A percentile compares a stretch with the other conserved stretches of the same genome.
Conservation (phyloP, 2,329 filamentous ascomycete species). For the Dothistroma septosporum region DNA sequence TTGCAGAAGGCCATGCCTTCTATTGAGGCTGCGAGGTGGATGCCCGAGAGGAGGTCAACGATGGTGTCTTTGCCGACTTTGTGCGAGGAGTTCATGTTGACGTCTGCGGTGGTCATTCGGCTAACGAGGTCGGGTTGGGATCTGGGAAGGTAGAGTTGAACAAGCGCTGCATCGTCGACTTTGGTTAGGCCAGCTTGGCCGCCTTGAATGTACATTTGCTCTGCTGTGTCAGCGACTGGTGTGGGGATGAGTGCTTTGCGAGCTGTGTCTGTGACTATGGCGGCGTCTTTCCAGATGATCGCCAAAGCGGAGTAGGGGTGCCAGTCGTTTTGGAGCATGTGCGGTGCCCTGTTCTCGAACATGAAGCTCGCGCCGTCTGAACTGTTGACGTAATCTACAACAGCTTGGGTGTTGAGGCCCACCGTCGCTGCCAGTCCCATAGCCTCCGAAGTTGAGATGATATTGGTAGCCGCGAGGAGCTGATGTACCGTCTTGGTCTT, state of each 20-base stretch:
- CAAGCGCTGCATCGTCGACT: conserved; percentile 54
- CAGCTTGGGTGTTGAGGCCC: conserved; percentile 49
- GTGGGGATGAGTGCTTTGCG: conserved; percentile 55
- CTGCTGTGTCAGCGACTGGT: conserved; percentile 59
- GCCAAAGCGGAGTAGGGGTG: conserved; percentile 43
- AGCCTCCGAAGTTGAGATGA: conserved; percentile 53
- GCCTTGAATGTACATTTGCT: conserved; percentile 61
- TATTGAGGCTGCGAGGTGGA: conserved; percentile 48
- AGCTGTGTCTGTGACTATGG: conserved; percentile 65
- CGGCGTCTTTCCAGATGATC: conserved; percentile 49
- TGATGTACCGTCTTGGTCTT: conserved; percentile 59
- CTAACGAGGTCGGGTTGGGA: conserved; percentile 32
- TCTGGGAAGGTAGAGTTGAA: conserved; percentile 49
- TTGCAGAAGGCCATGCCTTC: conserved; percentile 48
- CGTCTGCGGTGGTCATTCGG: conserved; percentile 34
- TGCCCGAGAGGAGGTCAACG: conserved; percentile 42
- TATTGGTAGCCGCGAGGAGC: conserved; percentile 56
- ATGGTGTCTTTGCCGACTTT: conserved; percentile 36
- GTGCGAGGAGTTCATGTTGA: conserved; percentile 36
- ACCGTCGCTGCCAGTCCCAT: conserved; percentile 54
- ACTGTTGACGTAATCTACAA: conserved; percentile 47
- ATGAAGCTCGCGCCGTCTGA: conserved; percentile 48
- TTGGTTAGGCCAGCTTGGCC: conserved; percentile 55
- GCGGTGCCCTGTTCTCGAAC: conserved; percentile 54
- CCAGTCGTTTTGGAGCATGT: conserved; percentile 51